Base-by-base conservation (phyloP, 495 filamentous ascomycete species). In the Penicillium diatomitis region DNA sequence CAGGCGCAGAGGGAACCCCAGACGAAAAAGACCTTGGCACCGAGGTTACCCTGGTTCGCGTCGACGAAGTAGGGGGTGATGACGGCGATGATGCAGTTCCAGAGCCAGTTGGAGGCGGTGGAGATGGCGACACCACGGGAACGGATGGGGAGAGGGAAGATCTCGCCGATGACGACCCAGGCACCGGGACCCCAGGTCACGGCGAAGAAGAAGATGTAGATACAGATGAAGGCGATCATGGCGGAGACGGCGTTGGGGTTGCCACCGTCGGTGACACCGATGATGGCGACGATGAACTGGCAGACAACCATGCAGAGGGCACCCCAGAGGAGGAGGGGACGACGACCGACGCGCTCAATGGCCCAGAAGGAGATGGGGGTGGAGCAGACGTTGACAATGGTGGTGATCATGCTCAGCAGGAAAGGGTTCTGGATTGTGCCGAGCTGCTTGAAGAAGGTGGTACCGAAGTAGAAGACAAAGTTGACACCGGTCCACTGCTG, bases 391-490 rank as follows among this genome's bases (percentile, higher is more conserved):
- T 94, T 95, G 74, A 94, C 83, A 49, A 90, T 76, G 57, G 85
- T 91, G 51, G 83, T 88, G 70, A 94, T 77, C 57, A 95, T 72
- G 49, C 74, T 79, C 60, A 90, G 87, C 38, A 91, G 65, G 78
- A 94, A 94, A 42, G 83, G 76, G 71, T 90, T 79, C 35, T 51
- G 52, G 58, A 94, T 85, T 54, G 85, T 73, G 55, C 73, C 81
- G 32, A 83, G 73, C 64, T 74, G 58, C 53, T 80, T 67, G 71
- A 92, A 85, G 79, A 90, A 91, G 44, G 82, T 78, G 30, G 86
- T 88, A 39, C 83, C 83, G 66, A 85, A 92, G 76, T 90, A 95
- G 79, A 94, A 91, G 71, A 94, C 83, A 73, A 92, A 91, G 76
- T 94, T 92, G 69, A 94, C 82, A 71, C 87, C 87, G 29, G 87